Evolutionary conservation across 2,329 filamentous ascomycete species (phyloP).

Genomic region (Tolypocladium nubicola): DNA sequence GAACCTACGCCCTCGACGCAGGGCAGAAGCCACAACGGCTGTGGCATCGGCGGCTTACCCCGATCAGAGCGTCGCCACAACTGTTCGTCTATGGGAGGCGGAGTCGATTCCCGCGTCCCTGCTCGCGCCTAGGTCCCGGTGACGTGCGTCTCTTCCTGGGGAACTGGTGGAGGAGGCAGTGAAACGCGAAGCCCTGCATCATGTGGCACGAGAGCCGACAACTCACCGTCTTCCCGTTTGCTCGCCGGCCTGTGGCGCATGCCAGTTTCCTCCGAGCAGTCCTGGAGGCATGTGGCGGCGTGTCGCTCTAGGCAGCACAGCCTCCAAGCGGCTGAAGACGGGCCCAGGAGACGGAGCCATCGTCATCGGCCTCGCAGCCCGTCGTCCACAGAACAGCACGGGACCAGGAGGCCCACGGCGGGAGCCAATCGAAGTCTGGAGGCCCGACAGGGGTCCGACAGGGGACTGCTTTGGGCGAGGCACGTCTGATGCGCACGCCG

Average conservation of each 20-base stretch:
- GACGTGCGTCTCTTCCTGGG: neutral
- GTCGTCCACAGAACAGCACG: neutral
- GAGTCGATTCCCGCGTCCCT: neutral
- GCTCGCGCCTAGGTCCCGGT: neutral
- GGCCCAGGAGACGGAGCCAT: neutral
- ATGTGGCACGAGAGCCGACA: neutral
- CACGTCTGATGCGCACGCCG: neutral
- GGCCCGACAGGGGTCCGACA: neutral
- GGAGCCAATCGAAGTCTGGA: neutral
- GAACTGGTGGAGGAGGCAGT: neutral
- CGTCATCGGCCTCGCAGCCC: neutral
- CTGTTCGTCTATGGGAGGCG: neutral
- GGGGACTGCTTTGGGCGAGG: neutral
- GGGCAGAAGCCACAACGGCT: neutral
- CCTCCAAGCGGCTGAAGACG: constrained; percentile 4
- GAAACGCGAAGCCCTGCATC: neutral
- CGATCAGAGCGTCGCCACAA: neutral
- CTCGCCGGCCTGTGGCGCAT: constrained; percentile 1
- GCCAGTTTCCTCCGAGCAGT: neutral
- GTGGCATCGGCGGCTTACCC: neutral
- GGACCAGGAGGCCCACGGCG: neutral
- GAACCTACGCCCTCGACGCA: neutral
- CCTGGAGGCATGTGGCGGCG: neutral
- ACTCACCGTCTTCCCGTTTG: neutral
- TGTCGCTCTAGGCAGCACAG: constrained; percentile 7